Percentiles rank a stretch among this genome's conserved stretches.
phyloP scores from a whole-genome alignment of 495 filamentous ascomycete species.

The Jackrogersella minutella region DNA sequence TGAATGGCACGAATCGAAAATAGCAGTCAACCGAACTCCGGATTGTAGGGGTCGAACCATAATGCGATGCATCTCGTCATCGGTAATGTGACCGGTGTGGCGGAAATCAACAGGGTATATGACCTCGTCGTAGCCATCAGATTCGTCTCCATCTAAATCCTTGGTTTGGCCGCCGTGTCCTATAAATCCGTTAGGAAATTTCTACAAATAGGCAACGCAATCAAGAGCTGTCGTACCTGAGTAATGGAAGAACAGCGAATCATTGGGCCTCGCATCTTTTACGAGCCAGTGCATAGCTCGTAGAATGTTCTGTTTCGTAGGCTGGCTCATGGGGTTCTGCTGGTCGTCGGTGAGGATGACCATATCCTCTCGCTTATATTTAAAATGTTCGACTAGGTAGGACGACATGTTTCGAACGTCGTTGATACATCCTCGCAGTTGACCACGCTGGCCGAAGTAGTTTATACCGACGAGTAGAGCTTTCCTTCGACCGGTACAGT shows the following conservation, averaged over 20 bases:
- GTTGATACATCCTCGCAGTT: conserved; percentile 95
- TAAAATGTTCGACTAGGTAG: conserved; percentile 89
- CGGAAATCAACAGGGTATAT: conserved; percentile 98
- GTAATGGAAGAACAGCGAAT: conserved; percentile 98
- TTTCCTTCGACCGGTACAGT: conserved; percentile 90
- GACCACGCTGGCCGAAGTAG: conserved; percentile 92
- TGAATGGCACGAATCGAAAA: conserved; percentile 99
- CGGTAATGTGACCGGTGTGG: conserved; percentile 89
- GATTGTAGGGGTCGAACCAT: conserved; percentile 85
- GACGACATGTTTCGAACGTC: conserved; percentile 97
- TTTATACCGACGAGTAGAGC: conserved; percentile 97
- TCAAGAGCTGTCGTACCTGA: conserved; percentile 69
- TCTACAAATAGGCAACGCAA: not conserved
- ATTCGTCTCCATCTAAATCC: conserved; percentile 92
- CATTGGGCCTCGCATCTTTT: conserved; percentile 91
- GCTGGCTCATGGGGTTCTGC: conserved; percentile 95
- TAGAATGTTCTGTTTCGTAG: conserved; percentile 94
- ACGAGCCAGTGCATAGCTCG: conserved; percentile 99
- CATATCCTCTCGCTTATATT: conserved; percentile 97
- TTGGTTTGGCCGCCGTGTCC: conserved; percentile 97
- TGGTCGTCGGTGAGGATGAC: conserved; percentile 97
- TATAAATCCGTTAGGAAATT: conserved; percentile 44
- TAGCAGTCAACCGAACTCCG: conserved; percentile 92
- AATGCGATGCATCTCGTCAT: conserved; percentile 98
- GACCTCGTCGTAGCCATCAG: conserved; percentile 96